phyloP scores from a whole-genome alignment of 192 early-diverging fungal genomes.

The Coemansia sp. region DNA sequence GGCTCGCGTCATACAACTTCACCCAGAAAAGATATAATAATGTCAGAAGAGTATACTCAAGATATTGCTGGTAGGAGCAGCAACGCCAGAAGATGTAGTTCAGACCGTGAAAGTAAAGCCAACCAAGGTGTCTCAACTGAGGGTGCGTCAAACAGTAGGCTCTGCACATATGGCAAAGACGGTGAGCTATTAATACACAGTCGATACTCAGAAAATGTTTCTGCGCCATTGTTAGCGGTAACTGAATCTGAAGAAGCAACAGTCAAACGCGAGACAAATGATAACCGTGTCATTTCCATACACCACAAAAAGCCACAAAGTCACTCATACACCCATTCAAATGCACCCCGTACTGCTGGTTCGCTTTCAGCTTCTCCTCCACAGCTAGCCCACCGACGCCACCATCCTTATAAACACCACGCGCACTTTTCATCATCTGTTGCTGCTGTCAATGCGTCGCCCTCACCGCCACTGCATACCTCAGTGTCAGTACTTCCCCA shows the following conservation, averaged over 20 bases:
- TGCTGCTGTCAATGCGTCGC: background rate
- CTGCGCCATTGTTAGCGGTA: too few relatives aligned
- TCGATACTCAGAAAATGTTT: too few relatives aligned
- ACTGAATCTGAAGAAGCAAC: too few relatives aligned
- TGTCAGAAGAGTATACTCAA: background rate
- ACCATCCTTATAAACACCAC: background rate
- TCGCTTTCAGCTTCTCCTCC: constrained; percentile 1
- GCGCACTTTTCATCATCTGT: background rate
- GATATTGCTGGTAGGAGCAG: too few relatives aligned
- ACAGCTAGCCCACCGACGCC: background rate
- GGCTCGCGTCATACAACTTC: background rate
- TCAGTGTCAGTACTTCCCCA: too few relatives aligned
- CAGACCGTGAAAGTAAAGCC: too few relatives aligned
- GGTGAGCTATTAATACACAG: too few relatives aligned
- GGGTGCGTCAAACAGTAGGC: too few relatives aligned
- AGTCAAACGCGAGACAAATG: background rate
- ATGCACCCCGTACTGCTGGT: background rate
- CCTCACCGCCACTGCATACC: constrained; percentile 1
- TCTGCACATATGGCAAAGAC: too few relatives aligned
- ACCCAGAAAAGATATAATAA: background rate
- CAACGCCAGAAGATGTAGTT: too few relatives aligned
- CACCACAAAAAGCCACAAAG: background rate
- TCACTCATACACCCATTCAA: background rate
- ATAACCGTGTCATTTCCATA: background rate
- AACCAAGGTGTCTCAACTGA: too few relatives aligned